Evolutionary conservation across 805 yeast species (phyloP).

Genomic region (Sugiyamaella floridensis): DNA sequence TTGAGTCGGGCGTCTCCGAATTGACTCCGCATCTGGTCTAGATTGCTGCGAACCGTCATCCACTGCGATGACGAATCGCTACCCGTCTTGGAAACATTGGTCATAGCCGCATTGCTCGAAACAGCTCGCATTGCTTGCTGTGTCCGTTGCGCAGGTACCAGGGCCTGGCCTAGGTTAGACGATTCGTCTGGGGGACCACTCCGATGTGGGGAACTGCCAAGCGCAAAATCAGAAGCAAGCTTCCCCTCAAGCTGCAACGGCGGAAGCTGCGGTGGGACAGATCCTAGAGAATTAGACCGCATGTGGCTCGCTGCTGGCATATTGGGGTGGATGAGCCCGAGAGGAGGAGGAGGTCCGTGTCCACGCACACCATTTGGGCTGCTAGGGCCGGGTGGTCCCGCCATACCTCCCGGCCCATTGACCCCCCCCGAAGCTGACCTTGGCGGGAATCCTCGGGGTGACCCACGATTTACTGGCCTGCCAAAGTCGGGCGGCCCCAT

Average conservation of each 20-base stretch:
- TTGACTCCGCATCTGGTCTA: conserved; percentile 14
- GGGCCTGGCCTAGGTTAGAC: not conserved
- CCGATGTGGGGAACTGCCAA: not conserved
- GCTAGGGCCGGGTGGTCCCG: not conserved
- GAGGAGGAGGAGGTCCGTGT: not conserved
- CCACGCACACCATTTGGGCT: not conserved
- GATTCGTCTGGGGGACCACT: not conserved
- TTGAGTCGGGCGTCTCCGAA: not conserved
- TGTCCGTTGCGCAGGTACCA: not conserved
- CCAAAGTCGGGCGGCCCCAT: not conserved
- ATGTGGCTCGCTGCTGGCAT: not conserved
- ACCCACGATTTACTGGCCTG: not conserved
- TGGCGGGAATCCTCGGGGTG: not conserved
- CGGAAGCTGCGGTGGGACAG: not conserved
- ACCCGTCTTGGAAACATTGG: not conserved
- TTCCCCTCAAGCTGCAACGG: not conserved
- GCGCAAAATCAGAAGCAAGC: not conserved
- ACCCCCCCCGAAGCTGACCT: not conserved
- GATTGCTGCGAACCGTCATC: conserved; percentile 16
- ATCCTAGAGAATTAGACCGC: not conserved
- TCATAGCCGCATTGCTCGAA: not conserved
- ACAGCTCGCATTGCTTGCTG: not conserved
- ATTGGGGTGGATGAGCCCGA: not conserved
- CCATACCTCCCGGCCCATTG: not conserved
- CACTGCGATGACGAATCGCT: conserved; percentile 11